Evolutionary conservation across 2,329 filamentous ascomycete genomes (phyloP).

Genomic region (Parascedosporium putredinis): DNA sequence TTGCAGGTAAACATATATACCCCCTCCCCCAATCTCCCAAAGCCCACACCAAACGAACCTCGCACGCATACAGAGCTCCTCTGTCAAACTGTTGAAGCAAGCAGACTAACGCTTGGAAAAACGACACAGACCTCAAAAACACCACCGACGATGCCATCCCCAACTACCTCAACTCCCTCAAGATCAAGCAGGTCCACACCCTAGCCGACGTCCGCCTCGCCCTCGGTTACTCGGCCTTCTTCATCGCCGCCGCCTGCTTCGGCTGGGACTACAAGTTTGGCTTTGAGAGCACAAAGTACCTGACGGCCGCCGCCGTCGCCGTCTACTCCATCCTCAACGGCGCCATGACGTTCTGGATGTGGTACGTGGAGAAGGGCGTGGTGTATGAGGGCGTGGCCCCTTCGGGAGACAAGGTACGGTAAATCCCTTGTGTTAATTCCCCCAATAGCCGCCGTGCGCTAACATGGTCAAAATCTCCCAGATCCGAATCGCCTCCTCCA

Average conservation of each 20-base stretch:
- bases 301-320: constrained; percentile 68
- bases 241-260: constrained; percentile 74
- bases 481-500: constrained; percentile 63
- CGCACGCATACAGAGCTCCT: too few relatives aligned
- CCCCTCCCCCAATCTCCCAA: constrained; percentile 3
- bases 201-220: constrained; percentile 73
- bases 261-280: constrained; percentile 84
- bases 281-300: constrained; percentile 76
- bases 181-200: constrained; percentile 70
- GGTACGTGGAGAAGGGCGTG: constrained; percentile 67
- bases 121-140: constrained; percentile 74
- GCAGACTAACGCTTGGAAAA: too few relatives aligned
- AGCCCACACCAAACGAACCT: not conserved
- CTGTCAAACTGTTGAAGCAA: too few relatives aligned
- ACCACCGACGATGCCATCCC: constrained; percentile 90
- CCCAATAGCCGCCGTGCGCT: not conserved
- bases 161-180: constrained; percentile 84
- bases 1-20: constrained; percentile 3
- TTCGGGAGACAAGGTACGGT: constrained; percentile 54
- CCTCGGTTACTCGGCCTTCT: constrained; percentile 74
- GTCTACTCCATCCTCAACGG: constrained; percentile 73
- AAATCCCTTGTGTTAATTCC: not conserved
- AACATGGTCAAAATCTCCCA: constrained; percentile 23
- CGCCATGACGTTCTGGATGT: constrained; percentile 73
- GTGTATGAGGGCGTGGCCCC: constrained; percentile 66